Base-by-base conservation (phyloP, 345 rosid species). In the Adansonia digitata region DNA sequence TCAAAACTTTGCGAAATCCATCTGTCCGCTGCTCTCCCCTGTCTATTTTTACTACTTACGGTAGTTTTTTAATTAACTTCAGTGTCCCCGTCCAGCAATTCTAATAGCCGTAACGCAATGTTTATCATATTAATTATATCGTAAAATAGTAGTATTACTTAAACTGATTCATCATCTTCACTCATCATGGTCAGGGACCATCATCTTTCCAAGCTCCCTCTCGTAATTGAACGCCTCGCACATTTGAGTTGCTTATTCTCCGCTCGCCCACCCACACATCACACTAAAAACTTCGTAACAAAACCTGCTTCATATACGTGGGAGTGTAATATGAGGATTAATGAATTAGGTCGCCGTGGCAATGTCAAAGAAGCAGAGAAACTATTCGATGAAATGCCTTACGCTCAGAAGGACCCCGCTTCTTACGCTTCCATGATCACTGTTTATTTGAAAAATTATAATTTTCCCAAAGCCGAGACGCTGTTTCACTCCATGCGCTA, bases 341-440 rank as follows among this genome's bases (percentile, higher is more conserved):
- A 80, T 0, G 72, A 74, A 24, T 71, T 85, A 43, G 88, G 90
- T 7, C 2, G 82, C 37, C 45, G 60, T 35, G 84, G 92, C 49
- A 34, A 48, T 31, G 79, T 85, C 76, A 42, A 63, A 11, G 73
- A 62, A 70, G 88, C 88, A 7, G 73, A 80, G 76, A 67, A 82
- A 57, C 3, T 84, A 82, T 88, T 88, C 49, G 83, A 84, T 52
- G 84, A 82, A 86, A 82, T 86, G 84, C 77, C 74, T 76, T 74
- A 5, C 17, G 5, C 3, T 27, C n/a, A 26, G 17, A 62, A 61
- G 29, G 90, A 85, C 34, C 20, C 78, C 55, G 82, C 85, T 55
- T 75, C 88, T 8, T 88, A 84, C 81, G 77, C 82, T 72, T 82
- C 88, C 37, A 81, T 86, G 76, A 77, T 85, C 13, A 77, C 71